These are phyloP conservation scores for Wickerhamomyces strasburgensis DNA, from an alignment of 805 yeast genomes.

Conservation along the genomic window DNA sequence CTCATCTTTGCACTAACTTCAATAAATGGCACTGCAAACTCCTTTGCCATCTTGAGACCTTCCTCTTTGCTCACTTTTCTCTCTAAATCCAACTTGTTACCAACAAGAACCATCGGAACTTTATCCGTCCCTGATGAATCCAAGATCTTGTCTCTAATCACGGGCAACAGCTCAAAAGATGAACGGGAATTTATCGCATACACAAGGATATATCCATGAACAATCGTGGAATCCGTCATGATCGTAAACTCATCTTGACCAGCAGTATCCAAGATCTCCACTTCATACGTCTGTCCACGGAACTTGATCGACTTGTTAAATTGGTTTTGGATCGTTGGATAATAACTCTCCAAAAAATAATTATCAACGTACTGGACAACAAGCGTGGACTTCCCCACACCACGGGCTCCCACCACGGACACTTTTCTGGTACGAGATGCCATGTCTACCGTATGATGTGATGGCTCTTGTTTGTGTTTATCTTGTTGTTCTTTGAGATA, in stretches of 20 bases:
- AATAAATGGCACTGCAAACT: conserved; percentile 65
- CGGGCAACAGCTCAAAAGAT: conserved; percentile 70
- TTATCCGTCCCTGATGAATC: conserved; percentile 60
- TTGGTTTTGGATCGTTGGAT: conserved; percentile 88
- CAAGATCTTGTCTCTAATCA: conserved; percentile 78
- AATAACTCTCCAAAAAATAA: conserved; percentile 82
- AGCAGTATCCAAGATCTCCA: conserved; percentile 87
- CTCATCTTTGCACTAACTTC: conserved; percentile 82
- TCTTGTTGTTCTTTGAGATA: neutral
- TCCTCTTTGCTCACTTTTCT: conserved; percentile 61
- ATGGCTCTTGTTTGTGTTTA: neutral
- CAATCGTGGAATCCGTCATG: conserved; percentile 70
- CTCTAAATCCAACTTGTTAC: conserved; percentile 69
- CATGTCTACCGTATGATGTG: conserved; percentile 14
- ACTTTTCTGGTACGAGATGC: conserved; percentile 53
- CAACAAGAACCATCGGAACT: conserved; percentile 77
- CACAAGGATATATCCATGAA: conserved; percentile 78
- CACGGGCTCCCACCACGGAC: conserved; percentile 82
- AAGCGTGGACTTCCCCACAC: conserved; percentile 84
- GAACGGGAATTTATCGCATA: conserved; percentile 76
- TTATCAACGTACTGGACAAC: conserved; percentile 83
- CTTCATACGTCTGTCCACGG: conserved; percentile 69
- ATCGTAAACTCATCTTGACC: conserved; percentile 89
- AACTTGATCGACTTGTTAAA: conserved; percentile 64
- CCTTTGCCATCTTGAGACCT: conserved; percentile 56